phyloP scores from a whole-genome alignment of 805 yeast species.

The Metschnikowia rubicola region DNA sequence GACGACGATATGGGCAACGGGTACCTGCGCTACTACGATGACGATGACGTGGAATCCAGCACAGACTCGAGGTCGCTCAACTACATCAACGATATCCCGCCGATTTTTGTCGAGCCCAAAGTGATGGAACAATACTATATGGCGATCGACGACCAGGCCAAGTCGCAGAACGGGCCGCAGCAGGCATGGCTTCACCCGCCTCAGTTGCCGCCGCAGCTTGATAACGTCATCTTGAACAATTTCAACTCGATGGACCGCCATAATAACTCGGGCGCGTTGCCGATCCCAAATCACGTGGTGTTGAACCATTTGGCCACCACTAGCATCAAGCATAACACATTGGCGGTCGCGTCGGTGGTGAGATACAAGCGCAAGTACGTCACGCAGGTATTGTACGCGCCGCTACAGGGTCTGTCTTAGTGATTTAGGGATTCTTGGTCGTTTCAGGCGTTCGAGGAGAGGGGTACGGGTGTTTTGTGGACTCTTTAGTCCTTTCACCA shows the following conservation, averaged over 20 bases:
- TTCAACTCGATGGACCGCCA: conserved; percentile 57
- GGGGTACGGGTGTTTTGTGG: no score
- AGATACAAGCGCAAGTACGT: conserved; percentile 85
- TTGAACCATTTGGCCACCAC: conserved; percentile 94
- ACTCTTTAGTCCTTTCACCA: no score
- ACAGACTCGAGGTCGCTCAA: conserved; percentile 23
- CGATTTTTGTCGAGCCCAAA: conserved; percentile 78
- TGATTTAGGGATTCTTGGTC: no score
- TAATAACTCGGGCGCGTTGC: conserved; percentile 83
- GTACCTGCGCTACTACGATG: conserved; percentile 71
- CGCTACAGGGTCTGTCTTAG: conserved; percentile 27
- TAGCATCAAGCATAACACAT: conserved; percentile 85
- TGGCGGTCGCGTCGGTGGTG: conserved; percentile 89
- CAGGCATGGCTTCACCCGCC: conserved; percentile 86
- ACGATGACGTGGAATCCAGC: conserved; percentile 28
- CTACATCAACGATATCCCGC: conserved; percentile 71
- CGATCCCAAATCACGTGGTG: conserved; percentile 93
- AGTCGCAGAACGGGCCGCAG: conserved; percentile 51
- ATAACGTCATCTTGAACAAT: conserved; percentile 84
- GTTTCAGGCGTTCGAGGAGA: no score
- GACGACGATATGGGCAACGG: conserved; percentile 85
- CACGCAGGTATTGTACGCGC: conserved; percentile 90
- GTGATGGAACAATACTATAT: conserved; percentile 84
- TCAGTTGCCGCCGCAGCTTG: conserved; percentile 93
- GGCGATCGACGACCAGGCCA: conserved; percentile 69